These are phyloP conservation scores for Nevesoporus exiguus DNA, from an alignment of 768 basidiomycete genomes.

Conservation along the genomic window DNA sequence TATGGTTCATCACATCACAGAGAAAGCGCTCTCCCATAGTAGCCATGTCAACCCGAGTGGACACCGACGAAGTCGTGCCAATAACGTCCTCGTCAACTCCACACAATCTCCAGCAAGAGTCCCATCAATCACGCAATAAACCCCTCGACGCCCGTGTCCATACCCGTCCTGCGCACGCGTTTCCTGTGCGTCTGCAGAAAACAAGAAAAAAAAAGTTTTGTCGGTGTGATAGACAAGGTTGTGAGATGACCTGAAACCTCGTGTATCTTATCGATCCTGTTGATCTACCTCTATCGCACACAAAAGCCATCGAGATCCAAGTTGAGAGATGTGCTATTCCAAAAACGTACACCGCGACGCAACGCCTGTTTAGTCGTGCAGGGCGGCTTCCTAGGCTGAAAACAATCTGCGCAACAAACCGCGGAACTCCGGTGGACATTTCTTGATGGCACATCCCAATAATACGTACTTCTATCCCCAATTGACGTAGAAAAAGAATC, in stretches of 20 bases:
- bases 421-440: constrained; percentile 28
- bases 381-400: constrained; percentile 3
- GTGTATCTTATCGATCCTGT: constrained; percentile 21
- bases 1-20: background rate
- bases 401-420: constrained; percentile 18
- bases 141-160: constrained; percentile 2
- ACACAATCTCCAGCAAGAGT: constrained; percentile 8
- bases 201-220: background rate
- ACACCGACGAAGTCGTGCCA: constrained; percentile 4
- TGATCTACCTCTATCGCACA: constrained; percentile 15
- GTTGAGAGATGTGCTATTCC: constrained; percentile 1
- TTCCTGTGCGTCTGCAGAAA: background rate
- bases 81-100: constrained; percentile 4
- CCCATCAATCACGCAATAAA: background rate
- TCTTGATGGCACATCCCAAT: background rate
- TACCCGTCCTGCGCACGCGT: constrained; percentile 1
- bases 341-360: constrained; percentile 11
- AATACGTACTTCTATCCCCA: constrained; percentile 22
- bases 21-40: constrained; percentile 13
- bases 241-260: constrained; percentile 7
- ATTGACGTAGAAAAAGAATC: constrained; percentile 12
- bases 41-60: constrained; percentile 16
- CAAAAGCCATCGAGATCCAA: constrained; percentile 12
- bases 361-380: constrained; percentile 6
- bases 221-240: background rate